Percentiles rank a stretch among this genome's conserved stretches.
These are phyloP conservation scores for Colletotrichum higginsianum DNA, from an alignment of 2,329 filamentous ascomycete species.

Conservation along the genomic window DNA sequence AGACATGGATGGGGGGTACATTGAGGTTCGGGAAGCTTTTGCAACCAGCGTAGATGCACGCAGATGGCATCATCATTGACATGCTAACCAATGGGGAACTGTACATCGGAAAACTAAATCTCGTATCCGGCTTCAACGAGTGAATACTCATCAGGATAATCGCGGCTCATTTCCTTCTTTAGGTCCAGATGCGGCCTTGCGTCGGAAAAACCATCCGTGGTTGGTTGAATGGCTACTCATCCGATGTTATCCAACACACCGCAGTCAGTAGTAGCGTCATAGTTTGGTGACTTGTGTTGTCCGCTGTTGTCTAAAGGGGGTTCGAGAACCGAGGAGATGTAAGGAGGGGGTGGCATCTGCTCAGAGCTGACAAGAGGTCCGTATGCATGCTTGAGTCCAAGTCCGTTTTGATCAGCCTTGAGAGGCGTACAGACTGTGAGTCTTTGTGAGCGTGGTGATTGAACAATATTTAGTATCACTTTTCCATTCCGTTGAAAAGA, in stretches of 20 bases:
- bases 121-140: neutral
- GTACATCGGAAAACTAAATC: neutral
- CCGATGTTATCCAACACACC: constrained; percentile 11
- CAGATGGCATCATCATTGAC: neutral
- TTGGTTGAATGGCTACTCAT: constrained; percentile 19
- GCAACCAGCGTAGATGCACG: neutral
- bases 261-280: constrained; percentile 5
- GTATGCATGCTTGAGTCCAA: no score
- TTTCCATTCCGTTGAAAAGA: no score
- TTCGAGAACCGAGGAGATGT: neutral
- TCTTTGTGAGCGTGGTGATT: no score
- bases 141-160: neutral
- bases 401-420: no score
- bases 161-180: neutral
- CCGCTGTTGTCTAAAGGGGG: neutral
- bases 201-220: constrained; percentile 17
- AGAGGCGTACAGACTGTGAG: no score
- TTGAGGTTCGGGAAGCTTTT: no score
- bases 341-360: neutral
- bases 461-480: no score
- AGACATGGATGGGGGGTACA: neutral
- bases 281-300: no score
- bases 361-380: no score
- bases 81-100: no score
- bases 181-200: neutral